Percentiles rank a stretch among this genome's conserved stretches.
Conservation (phyloP, 2,329 filamentous ascomycete species). For the Fusarium torulosum region DNA sequence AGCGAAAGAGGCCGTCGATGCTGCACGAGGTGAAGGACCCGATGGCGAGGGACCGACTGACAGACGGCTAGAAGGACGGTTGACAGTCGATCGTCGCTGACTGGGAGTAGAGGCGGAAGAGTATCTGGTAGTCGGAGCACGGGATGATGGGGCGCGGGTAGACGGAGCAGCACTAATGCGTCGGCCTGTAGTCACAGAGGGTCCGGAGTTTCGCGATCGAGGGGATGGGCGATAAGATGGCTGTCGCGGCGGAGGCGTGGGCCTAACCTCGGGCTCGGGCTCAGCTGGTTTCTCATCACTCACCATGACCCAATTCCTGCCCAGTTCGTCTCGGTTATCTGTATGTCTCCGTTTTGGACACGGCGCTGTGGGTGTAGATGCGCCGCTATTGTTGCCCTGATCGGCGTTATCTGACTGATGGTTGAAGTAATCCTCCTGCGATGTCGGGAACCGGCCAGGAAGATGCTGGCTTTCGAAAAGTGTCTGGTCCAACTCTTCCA, state of each 20-base stretch:
- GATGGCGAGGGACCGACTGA: constrained; percentile 53
- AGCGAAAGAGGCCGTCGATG: constrained; percentile 53
- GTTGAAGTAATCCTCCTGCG: constrained; percentile 46
- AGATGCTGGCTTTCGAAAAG: constrained; percentile 42
- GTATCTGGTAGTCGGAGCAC: constrained; percentile 49
- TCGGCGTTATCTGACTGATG: constrained; percentile 35
- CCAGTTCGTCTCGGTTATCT: constrained; percentile 67
- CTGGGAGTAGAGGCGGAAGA: constrained; percentile 48
- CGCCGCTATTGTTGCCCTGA: constrained; percentile 50
- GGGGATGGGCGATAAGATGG: constrained; percentile 43
- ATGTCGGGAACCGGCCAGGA: constrained; percentile 50
- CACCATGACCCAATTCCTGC: constrained; percentile 80
- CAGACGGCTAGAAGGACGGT: constrained; percentile 57
- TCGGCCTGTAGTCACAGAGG: constrained; percentile 54
- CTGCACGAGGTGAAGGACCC: constrained; percentile 33
- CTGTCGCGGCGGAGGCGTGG: constrained; percentile 47
- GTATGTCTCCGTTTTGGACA: constrained; percentile 68
- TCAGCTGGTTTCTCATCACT: constrained; percentile 53
- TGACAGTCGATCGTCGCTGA: constrained; percentile 39
- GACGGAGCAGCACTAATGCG: constrained; percentile 58
- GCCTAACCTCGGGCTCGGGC: constrained; percentile 30
- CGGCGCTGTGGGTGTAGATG: constrained; percentile 60
- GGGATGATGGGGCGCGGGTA: not conserved
- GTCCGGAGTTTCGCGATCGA: constrained; percentile 51
- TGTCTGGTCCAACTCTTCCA: constrained; percentile 42